Evolutionary conservation across 306 rosid genomes (phyloP), one percentile per base, ranked within the genome.

Genomic region (Quercus aquifolioides): DNA sequence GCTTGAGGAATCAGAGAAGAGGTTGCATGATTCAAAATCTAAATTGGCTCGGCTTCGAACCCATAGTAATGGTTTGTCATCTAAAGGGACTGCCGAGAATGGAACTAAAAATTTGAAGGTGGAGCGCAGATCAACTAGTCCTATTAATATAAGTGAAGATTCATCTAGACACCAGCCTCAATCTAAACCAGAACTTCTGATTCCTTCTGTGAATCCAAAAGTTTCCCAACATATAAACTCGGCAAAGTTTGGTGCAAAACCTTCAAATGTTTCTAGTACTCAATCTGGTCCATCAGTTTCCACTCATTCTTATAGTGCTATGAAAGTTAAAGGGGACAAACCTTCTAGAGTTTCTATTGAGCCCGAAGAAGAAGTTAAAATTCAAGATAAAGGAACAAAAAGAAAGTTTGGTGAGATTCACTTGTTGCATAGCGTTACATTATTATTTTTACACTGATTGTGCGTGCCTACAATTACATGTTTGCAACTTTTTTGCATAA

Each of bases 1-100:
- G 98, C 96, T 95, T 82, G 87, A 80, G 13, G 98, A 93, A 78
- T 87, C 96, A 2, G 96, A 91, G 86, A 86, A 81, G 75, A 89
- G 90, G 84, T 83, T 93, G 71, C 78, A 62, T 65, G 96, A 93
- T 83, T 81, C 98, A 23, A 84, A 89, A 74, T 80, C 83, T 23
- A 85, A 85, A 87, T 85, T 95, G 92, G 95, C 94, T 76, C 91
- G 96, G 70, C 93, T 93, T 79, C 90, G 97, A 52, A 78, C 89
- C 74, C 89, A 76, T 12, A 64, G 35, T 33, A 83, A 82, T 56
- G 62, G 33, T 1, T 78, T 73, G 69, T 46, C 89, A 10, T 79
- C 82, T 55, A 76, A 78, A 83, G 85, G 46, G 68, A 49, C 77
- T 59, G 6, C 60, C 20, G 77, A 51, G 55, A 77, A 55, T 79